Evolutionary conservation across 1,284 basidiomycete genomes (phyloP), one percentile per base, ranked within the genome.

Genomic region (Malassezia sympodialis): DNA sequence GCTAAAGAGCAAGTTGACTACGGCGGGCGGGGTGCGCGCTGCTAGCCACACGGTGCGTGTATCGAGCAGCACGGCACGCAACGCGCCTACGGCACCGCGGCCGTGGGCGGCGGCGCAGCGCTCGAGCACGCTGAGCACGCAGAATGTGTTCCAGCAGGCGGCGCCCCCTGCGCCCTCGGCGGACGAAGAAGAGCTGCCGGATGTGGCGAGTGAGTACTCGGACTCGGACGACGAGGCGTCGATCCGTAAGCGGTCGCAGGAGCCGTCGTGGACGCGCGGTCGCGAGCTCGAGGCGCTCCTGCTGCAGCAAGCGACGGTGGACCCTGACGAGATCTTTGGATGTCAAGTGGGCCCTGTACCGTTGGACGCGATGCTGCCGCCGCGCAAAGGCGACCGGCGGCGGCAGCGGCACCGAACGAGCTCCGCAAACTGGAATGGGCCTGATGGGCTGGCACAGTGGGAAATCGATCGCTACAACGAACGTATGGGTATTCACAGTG

Each of bases 391-490:
- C 28, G 51, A 58, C 32, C 57, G 62, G 2, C 61, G 62, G 27
- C 51, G 59, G 4, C 52, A 51, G 5, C 53, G 61, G 41, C 56
- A 59, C 27, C 58, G 67, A 8, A 67, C 62, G 11, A 67, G 64
- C 39, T 67, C 64, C 12, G 70, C 68, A 14, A 71, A 68, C 51
- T 73, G 70, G 70, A 61, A 49, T 8, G 65, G 67, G 1, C 61
- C 61, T 1, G 69, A 73, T 32, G 66, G 65, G 0, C 56, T 73
- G 28, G 63, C 62, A 5, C 69, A 72, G 57, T 66, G 63, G 63
- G 69, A 72, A 48, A 68, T 72, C n/a, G 69, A 72, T 56, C 49
- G 68, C 31, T 72, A 72, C 60, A 72, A 72, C 55, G 60, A 63
- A 53, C 60, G 66, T 24, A 65, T 72, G 68, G 68, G 68, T 37